Evolutionary conservation across 2,329 filamentous ascomycete species (phyloP), one percentile per base, ranked within the genome.

Genomic region (Tolypocladium pustulatum): DNA sequence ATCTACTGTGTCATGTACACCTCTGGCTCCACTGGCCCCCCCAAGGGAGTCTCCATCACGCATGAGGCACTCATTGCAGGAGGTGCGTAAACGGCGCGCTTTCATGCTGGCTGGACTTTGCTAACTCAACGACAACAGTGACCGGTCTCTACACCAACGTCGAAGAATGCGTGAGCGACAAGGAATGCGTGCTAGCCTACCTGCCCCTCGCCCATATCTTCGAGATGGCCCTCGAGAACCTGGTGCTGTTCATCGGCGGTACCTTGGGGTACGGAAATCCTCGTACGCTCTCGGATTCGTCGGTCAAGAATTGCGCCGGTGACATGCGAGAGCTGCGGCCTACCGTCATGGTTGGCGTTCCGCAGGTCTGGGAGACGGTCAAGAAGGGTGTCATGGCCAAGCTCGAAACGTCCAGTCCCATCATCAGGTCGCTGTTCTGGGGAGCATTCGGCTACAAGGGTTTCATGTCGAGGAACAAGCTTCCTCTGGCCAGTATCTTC

Each of bases 351-450:
- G 89, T 97, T 43, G 94, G 94, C 72, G 94, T 99, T 3, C 94
- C 94, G 1, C 92, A 95, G 60, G 88, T 99, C 37, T 99, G 93
- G 92, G 94, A 99, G 76, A 92, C 90, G 1, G 88, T 99, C 67
- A 93, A 91, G 79, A 99, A 99, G 80, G 94, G 94, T 58, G 89
- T 99, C 67, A 78, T 93, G 63, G 76, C 78, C 66, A 91, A 91
- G 73, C 86, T 97, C 61, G 87, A 89, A 69, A 77, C 81, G 59
- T 82, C 88, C 61, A 86, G 86, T 67, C 73, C 81, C n/a, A 59
- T 97, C 49, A 81, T 87, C 60, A 86, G 81, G 74, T 86, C 87
- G 66, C 75, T 97, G 62, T 99, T 99, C 80, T 87, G 83, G 84
- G 78, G 78, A 40, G 84, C 84, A 27, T 78, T 82, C 65, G 76